Evolutionary conservation across 495 filamentous ascomycete genomes (phyloP).

Genomic region (Hypoxylon trugodes): DNA sequence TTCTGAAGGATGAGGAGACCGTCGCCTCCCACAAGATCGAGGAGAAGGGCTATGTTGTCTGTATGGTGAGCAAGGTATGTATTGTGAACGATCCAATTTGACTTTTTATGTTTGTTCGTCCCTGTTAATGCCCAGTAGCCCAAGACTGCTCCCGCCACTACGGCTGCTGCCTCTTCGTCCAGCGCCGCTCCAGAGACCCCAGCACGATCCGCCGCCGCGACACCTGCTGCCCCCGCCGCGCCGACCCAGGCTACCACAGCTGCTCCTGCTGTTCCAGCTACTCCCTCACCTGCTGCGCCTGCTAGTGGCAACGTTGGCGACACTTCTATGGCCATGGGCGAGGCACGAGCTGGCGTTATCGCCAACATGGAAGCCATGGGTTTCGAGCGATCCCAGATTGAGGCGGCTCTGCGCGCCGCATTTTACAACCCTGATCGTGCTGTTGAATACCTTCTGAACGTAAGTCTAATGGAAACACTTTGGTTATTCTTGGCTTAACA

Average conservation of each 20-base stretch:
- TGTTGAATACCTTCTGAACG: slow-evolving; percentile 91
- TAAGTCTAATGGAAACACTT: slow-evolving; percentile 54
- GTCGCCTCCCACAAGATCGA: slow-evolving; percentile 97
- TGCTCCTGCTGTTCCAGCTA: slow-evolving; percentile 73
- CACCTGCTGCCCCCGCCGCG: slow-evolving; percentile 68
- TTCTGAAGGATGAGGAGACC: slow-evolving; percentile 94
- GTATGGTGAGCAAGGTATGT: slow-evolving; percentile 91
- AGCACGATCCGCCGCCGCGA: slow-evolving; percentile 67
- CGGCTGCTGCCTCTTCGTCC: slow-evolving; percentile 64
- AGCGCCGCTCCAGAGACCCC: slow-evolving; percentile 71
- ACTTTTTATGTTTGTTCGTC: not conserved
- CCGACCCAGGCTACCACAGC: slow-evolving; percentile 57
- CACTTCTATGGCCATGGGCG: slow-evolving; percentile 83
- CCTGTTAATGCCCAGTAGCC: slow-evolving; percentile 57
- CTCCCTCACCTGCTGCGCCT: slow-evolving; percentile 63
- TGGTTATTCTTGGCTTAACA: not conserved
- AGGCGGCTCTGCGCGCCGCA: slow-evolving; percentile 92
- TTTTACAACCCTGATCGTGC: slow-evolving; percentile 97
- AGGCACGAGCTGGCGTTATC: slow-evolving; percentile 83
- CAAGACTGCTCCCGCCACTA: slow-evolving; percentile 67
- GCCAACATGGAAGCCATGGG: slow-evolving; percentile 98
- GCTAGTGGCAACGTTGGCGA: slow-evolving; percentile 56
- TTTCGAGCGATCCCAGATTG: slow-evolving; percentile 84
- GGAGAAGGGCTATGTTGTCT: slow-evolving; percentile 99
- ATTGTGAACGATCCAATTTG: not conserved